Conservation (phyloP, 768 basidiomycete genomes). For the Scleroderma citrinum region DNA sequence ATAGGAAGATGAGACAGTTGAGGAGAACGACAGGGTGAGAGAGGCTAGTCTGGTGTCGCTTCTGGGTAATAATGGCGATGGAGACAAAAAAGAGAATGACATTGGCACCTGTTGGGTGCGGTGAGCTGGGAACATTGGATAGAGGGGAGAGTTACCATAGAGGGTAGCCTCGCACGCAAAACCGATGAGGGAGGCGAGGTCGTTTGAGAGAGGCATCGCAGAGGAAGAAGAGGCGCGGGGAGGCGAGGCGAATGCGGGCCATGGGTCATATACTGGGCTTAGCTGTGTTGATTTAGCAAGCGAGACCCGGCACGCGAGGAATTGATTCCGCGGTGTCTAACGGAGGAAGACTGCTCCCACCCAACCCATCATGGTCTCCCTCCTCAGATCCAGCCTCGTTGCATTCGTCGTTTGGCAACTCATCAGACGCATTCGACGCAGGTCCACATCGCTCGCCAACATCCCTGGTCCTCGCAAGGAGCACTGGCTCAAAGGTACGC, state of each 20-base stretch:
- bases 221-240: not conserved
- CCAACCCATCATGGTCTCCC: not conserved
- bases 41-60: slow-evolving; percentile 7
- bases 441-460: slow-evolving; percentile 11
- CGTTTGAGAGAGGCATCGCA: slow-evolving; percentile 21
- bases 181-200: slow-evolving; percentile 32
- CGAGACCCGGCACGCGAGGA: too few relatives aligned
- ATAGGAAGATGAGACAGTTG: slow-evolving; percentile 27
- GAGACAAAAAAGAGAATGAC: slow-evolving; percentile 26
- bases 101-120: slow-evolving; percentile 10
- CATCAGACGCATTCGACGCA: slow-evolving; percentile 4
- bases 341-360: too few relatives aligned
- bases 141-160: slow-evolving; percentile 23
- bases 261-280: too few relatives aligned
- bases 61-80: slow-evolving; percentile 17
- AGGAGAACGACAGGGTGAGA: slow-evolving; percentile 23
- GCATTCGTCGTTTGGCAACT: slow-evolving; percentile 16
- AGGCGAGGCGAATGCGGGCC: too few relatives aligned
- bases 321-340: too few relatives aligned
- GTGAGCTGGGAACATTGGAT: not conserved
- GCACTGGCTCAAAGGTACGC: slow-evolving; percentile 30
- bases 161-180: slow-evolving; percentile 32
- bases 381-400: slow-evolving; percentile 4
- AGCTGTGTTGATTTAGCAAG: too few relatives aligned
- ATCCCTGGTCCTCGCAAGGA: slow-evolving; percentile 29